Percentiles rank a stretch among this genome's conserved stretches.
Conservation (phyloP, 371 early-diverging fungal species). For the Mucor racemosus region DNA sequence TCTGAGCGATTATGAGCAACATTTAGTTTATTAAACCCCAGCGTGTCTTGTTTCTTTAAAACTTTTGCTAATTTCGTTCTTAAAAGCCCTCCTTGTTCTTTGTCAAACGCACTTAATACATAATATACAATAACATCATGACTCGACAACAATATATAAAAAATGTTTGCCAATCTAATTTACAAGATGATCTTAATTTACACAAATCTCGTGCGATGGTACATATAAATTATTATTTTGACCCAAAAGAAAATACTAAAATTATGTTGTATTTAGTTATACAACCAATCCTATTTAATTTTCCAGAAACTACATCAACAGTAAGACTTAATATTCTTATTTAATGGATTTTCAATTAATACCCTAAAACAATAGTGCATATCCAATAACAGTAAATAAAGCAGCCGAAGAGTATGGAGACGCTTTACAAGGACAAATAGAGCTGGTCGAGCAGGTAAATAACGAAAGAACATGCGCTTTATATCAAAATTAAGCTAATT, state of each 20-base stretch:
- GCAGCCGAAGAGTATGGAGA: constrained; percentile 11
- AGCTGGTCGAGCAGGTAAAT: constrained; percentile 19
- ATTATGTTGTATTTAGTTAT: constrained; percentile 4
- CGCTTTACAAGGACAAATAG: constrained; percentile 12
- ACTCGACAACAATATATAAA: not conserved
- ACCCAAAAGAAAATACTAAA: not conserved
- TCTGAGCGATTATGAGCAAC: not conserved
- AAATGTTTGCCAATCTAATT: not conserved
- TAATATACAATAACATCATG: not conserved
- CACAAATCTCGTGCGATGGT: not conserved
- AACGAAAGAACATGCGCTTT: no score
- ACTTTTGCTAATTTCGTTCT: not conserved
- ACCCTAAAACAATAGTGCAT: not conserved
- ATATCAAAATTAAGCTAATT: not conserved
- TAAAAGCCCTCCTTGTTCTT: not conserved
- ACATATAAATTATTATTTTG: not conserved
- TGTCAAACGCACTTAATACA: not conserved
- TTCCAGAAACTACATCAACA: constrained; percentile 14
- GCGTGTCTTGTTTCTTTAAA: not conserved
- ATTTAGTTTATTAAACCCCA: not conserved
- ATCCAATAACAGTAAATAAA: not conserved
- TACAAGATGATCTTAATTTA: not conserved
- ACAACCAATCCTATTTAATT: not conserved
- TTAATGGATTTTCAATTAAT: not conserved
- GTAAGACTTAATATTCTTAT: not conserved